Base-by-base conservation (phyloP, 257 asterid genomes). In the Galeopsis tetrahit region DNA sequence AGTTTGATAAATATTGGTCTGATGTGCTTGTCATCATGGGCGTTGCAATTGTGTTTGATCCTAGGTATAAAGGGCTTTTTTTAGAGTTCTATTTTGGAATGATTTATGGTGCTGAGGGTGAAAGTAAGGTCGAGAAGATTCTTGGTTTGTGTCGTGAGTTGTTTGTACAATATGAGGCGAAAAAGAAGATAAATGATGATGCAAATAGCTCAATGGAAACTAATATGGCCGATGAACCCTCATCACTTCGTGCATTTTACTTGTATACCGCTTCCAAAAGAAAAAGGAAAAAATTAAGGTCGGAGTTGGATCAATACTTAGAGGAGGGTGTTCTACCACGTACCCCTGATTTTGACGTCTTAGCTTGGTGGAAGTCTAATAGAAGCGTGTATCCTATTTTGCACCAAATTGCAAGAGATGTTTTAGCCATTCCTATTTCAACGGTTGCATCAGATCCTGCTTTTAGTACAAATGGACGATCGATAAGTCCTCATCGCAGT, bases 11-110 rank as follows among this genome's bases (percentile, higher is more conserved):
- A 56, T 56, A 15, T 15, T 56, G 62, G 62, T 15, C 11, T 56
- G 31, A 21, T 56, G 62, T 56, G 35, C 62, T 7, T 56, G 62
- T 2, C 1, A 8, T 56, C 31, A 15, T 56, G 36, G 36, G 62
- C 7, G 62, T 56, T 36, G 62, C 62, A 28, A 28, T 5, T 56
- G 62, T 56, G 11, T 7, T 56, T 56, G 62, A 56, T 56, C 62
- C 35, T 56, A 15, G 35, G n/a, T 56, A 56, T 56, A 56, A 56
- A 56, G 3, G 1, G 36, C 5, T 56, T 3, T 56, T 56, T 36
- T 28, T 56, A 6, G 62, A 56, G 36, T 56, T 21, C 10, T 56
- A 56, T 56, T 56, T 56, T 56, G 5, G 0, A n/a, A 56, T 21
- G 62, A 56, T 15, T 21, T 15, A 56, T 51, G 28, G 28, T n/a